Base-by-base conservation (phyloP, 768 basidiomycete genomes). In the Amanita rimosa region DNA sequence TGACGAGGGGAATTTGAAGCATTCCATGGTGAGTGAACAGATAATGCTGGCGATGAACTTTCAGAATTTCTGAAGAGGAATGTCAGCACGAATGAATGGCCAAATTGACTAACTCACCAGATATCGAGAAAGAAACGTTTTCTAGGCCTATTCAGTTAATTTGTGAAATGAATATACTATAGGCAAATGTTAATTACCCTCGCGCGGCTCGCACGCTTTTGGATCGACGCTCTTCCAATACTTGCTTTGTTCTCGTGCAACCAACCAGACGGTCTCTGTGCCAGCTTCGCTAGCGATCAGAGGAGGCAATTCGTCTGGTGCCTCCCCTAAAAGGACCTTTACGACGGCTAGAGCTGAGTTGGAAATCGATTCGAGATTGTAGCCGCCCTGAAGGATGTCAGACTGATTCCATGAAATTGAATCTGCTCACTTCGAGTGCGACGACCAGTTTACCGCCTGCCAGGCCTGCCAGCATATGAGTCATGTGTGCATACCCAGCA, bases 401-500 rank as follows among this genome's bases (percentile, higher is more conserved):
- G 16, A 48, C 44, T 26, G 48, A 40, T 40, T 9, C 46, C 26
- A n/a, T 16, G 14, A 42, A 44, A 11, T 19, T 1, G 17, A 29
- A 31, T 24, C n/a, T 31, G 50, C 68, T 42, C 49, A 95, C 95
- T 78, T 99, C 96, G 36, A 99, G 76, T 1, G 92, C 94, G 26
- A 95, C 91, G 9, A 95, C 89, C 13, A 99, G 57, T 57, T 81
- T 86, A 2, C 96, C 96, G 6, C 79, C 77, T 19, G 95, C 95
- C 14, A 99, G 71, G 17, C 85, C 80, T 35, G 82, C 78, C 7
- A 99, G 73, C 91, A 99, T 95, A 59, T 97, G 88, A 5, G 96
- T 96, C 94, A 99, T 98, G 57, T 98, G 96, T 0, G 92, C 92
- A 62, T 92, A 99, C 4, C 94, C 96, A 14, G 81, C 76, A 0